Base-by-base conservation (phyloP, 2,329 filamentous ascomycete species). In the Pseudogymnoascus sp. region DNA sequence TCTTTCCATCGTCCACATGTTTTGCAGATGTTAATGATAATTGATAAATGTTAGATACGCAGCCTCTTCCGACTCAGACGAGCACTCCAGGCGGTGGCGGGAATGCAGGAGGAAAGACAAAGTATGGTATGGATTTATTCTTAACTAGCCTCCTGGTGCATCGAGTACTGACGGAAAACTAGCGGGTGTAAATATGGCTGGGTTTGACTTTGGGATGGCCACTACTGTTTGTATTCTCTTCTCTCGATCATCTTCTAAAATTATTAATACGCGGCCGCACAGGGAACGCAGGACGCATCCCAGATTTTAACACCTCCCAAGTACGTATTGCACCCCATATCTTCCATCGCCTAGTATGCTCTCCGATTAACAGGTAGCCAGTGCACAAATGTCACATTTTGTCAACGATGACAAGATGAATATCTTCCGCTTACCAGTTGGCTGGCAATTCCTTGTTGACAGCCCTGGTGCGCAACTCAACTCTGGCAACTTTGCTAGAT, bases 391-490 rank as follows among this genome's bases (percentile, higher is more conserved):
- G 38, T 19, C 79, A 61, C 82, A 85, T 66, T 84, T 84, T 65
- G 74, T 79, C 61, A 76, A 76, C 12, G 77, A 81, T 49, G 78
- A 82, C 67, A 75, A 77, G 58, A 73, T 86, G 61, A 85, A 85
- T 68, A 74, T 82, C 38, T 81, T 85, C 71, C 79, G 83, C 38
- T 75, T 87, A 7, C 82, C 82, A 0, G 78, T 83, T 0, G 76
- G 77, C 14, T 87, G 84, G 84, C 84, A 87, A 67, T 86, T 79
- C 66, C 77, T 87, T n/a, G 75, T 80, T 62, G 80, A 80, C 66
- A 77, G 79, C 45, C 71, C 81, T n/a, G 81, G 80, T 25, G 79
- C 76, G 22, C 74, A 72, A 11, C 75, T 87, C 33, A 74, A 85
- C 68, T 58, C 72, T 12, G 71, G 68, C 11, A 83, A 83, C 62